Base-by-base conservation (phyloP, 1,139 yeast species). In the Kodamaea sp. region DNA sequence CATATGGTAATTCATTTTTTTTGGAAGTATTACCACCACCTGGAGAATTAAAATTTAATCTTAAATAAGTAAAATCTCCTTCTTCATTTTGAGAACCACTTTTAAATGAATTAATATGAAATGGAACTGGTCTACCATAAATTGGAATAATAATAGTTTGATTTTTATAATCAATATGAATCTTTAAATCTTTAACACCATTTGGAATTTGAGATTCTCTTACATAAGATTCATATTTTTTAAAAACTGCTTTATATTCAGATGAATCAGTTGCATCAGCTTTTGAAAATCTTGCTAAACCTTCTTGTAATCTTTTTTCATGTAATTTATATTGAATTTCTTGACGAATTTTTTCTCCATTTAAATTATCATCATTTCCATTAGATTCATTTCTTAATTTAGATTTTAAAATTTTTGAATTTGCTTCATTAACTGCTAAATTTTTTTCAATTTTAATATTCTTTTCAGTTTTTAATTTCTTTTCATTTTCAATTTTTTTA, bases 101-200 rank as follows among this genome's bases (percentile, higher is more conserved):
- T 59, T 90, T 92, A 65, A 87, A 90, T 7, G 97, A 73, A 57
- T 89, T 88, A 54, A 92, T 89, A 60, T 92, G 98, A 73, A 92
- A 90, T 24, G 98, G 98, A 36, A 94, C 98, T 2, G 98, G 97
- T 56, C 98, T 78, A 45, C 98, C 98, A 54, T 84, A 80, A 45
- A 92, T 85, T 36, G 98, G 98, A 44, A 92, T 69, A 44, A 92
- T 78, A 40, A 92, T 85, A 1, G 97, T 87, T 63, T 89, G 96
- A 44, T 85, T 78, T 55, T 87, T 88, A 58, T 79, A 73, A 60
- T 92, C 98, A 41, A 92, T 90, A 55, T 85, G 92, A 45, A 92
- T 81, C 58, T 83, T 82, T 58, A 92, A 73, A 58, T 90, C 97
- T 52, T 83, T 78, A 11, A 89, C 95, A 51, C 79, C 78, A 31